phyloP scores from a whole-genome alignment of 192 early-diverging fungal species.

The Pilaira anomala region DNA sequence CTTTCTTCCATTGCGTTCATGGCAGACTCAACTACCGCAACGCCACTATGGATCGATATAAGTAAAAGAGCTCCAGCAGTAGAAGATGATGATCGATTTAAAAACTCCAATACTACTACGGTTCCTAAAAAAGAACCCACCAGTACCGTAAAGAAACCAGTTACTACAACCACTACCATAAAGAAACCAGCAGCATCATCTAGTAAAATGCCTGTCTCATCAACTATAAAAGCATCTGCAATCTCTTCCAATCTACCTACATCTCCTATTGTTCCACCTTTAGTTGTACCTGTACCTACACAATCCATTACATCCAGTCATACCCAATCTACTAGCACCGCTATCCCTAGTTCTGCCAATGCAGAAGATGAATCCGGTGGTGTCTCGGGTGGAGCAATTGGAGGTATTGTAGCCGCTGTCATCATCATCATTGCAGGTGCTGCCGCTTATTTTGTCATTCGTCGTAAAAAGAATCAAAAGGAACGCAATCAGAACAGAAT shows the following conservation, averaged over 20 bases:
- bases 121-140: too few relatives aligned
- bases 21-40: neutral
- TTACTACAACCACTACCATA: neutral
- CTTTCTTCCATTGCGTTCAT: constrained; percentile 11
- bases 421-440: constrained; percentile 22
- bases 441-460: constrained; percentile 24
- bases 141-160: too few relatives aligned
- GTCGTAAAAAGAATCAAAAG: constrained; percentile 17
- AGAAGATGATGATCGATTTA: neutral
- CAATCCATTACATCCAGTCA: neutral
- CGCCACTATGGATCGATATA: constrained; percentile 1
- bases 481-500: neutral
- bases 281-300: neutral
- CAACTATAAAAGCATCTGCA: neutral
- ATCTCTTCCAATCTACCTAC: neutral
- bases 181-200: neutral
- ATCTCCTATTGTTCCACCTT: neutral
- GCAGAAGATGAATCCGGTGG: constrained; percentile 1
- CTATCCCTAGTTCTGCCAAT: constrained; percentile 1
- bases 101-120: neutral
- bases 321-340: neutral
- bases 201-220: constrained; percentile 1
- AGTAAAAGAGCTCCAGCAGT: neutral
- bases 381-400: constrained; percentile 28
- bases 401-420: constrained; percentile 28